Base-by-base conservation (phyloP, 2,329 filamentous ascomycete genomes). In the Cladosporium halotolerans region DNA sequence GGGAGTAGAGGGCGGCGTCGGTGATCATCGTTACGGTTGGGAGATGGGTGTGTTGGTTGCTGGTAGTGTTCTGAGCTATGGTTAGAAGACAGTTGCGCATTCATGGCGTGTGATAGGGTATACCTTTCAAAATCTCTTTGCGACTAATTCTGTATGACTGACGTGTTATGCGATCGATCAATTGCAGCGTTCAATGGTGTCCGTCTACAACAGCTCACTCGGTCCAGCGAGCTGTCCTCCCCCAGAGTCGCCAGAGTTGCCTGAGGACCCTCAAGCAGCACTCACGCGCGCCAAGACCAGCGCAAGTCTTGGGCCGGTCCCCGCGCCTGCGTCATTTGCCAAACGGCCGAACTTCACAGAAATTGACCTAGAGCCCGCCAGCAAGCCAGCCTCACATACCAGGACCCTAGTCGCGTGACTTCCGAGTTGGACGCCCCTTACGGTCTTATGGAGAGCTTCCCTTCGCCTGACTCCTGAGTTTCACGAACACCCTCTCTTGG, bases 1-100 rank as follows among this genome's bases (percentile, higher is more conserved):
- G 82, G 58, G 81, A 81, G 79, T 97, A 96, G 65, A 99, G 85
- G 61, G 93, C 85, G 70, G 80, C 77, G 82, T 99, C 93, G 70
- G 91, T 86, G 70, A 99, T 97, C 93, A 99, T 99, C 45, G 65
- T 88, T 40, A 28, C 33, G 23, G 7, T 28, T 16, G 14, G 14
- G 36, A n/a, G n/a, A 14, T 9, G 76, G 66, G 8, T 4, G 31
- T 47, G 36, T 33, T 52, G 11, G 38, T 49, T 9, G 23, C 19
- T 52, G 13, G 28, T 36, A 18, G 33, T 33, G 13, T 16, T 33
- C 39, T 34, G 42, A 28, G 23, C 23, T 5, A 5, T 28, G 23
- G 7, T 28, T 28, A 28, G 23, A 5, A 28, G 23, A 7, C 4
- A 5, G 23, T 28, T 28, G 23, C 23, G 23, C 23, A 7, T 5